These are phyloP conservation scores for Diaporthe australafricana DNA, from an alignment of 2,329 filamentous ascomycete species.

Conservation along the genomic window DNA sequence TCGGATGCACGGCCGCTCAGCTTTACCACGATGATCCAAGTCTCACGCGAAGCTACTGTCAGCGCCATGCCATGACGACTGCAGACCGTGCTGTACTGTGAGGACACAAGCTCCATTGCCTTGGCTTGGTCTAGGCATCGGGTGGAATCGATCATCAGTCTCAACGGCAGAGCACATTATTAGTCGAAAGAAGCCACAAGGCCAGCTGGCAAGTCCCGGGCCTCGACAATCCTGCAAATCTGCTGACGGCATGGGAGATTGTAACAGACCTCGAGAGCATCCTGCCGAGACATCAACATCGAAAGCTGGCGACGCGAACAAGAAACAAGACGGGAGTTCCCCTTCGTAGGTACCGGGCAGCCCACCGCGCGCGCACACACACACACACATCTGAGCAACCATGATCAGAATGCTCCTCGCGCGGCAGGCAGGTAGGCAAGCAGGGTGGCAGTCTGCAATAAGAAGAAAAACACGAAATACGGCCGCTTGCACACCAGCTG, in stretches of 20 bases:
- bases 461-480: background rate
- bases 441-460: background rate
- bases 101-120: slow-evolving; percentile 1
- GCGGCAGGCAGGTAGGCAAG: slow-evolving; percentile 11
- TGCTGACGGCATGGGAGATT: background rate
- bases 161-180: slow-evolving; percentile 19
- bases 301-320: background rate
- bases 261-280: background rate
- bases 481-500: slow-evolving; percentile 28
- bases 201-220: slow-evolving; percentile 7
- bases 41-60: slow-evolving; percentile 16
- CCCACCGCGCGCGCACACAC: background rate
- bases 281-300: background rate
- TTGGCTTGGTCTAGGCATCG: background rate
- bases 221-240: background rate
- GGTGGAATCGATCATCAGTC: slow-evolving; percentile 21
- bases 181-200: background rate
- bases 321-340: background rate
- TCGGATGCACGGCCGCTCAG: slow-evolving; percentile 30
- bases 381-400: background rate
- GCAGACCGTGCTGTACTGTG: background rate
- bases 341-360: background rate
- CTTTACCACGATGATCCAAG: slow-evolving; percentile 28
- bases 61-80: slow-evolving; percentile 5
- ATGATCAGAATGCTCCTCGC: background rate